Percentiles rank a stretch among this genome's conserved stretches.
Conservation (phyloP, 2,329 filamentous ascomycete genomes). For the Aspergillaceae sp. region DNA sequence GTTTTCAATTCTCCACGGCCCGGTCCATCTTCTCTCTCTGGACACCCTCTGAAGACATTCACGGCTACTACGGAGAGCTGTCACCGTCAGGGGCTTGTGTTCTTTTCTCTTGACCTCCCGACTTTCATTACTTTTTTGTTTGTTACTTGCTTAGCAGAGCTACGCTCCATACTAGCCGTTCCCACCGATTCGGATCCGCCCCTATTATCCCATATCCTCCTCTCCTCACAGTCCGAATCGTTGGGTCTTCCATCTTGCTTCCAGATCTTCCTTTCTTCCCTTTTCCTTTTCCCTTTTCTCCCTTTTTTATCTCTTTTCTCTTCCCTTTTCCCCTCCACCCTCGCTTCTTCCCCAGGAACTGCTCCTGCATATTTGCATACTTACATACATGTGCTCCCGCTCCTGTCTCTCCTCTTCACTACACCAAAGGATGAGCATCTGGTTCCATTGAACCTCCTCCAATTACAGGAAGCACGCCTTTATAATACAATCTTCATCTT, state of each 20-base stretch:
- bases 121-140: conserved; percentile 11
- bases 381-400: conserved; percentile 17
- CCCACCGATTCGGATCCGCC: conserved; percentile 29
- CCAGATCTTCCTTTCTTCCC: conserved; percentile 16
- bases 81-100: conserved; percentile 28
- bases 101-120: conserved; percentile 13
- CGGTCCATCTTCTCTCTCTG: conserved; percentile 4
- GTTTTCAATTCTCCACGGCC: conserved; percentile 16
- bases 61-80: conserved; percentile 22
- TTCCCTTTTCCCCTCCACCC: conserved; percentile 20
- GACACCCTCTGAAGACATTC: not conserved
- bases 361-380: conserved; percentile 5
- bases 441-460: conserved; percentile 15
- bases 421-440: conserved; percentile 21
- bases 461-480: not conserved
- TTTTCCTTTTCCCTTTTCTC: conserved; percentile 1
- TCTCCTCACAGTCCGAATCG: conserved; percentile 22
- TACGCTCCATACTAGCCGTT: conserved; percentile 12
- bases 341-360: conserved; percentile 9
- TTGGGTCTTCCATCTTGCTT: conserved; percentile 22
- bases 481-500: conserved; percentile 2
- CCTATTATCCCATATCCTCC: conserved; percentile 19
- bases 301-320: conserved; percentile 8
- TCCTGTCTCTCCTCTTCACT: not conserved
- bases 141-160: conserved; percentile 5